Base-by-base conservation (phyloP, 2,329 filamentous ascomycete genomes). In the Phyllosticta capitalensis region DNA sequence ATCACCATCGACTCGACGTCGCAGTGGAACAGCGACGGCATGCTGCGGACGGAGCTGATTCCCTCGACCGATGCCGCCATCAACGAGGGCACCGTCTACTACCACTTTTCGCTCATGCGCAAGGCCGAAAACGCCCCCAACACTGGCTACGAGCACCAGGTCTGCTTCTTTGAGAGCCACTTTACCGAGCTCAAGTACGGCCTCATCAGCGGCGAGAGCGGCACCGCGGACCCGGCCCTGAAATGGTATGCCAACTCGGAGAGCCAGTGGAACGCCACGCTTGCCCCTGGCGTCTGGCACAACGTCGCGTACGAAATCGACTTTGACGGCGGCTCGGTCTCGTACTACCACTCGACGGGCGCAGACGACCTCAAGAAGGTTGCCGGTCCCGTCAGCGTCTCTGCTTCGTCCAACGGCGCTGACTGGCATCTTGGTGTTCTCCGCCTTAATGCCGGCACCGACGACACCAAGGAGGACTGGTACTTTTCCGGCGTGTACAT, bases 181-280 rank as follows among this genome's bases (percentile, higher is more conserved):
- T 90, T 89, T 72, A 89, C 86, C 14, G 87, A 89, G 76, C 74
- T 90, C 70, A 89, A 89, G 76, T 83, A 82, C 60, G 87, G 86
- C 53, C 83, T 80, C 79, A 75, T 85, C 38, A 74, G 69, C 63
- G 78, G 78, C 49, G 74, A 76, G 59, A 69, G 71, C 5, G 80
- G 78, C 59, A 75, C 81, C 62, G 73, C 78, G 49, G 76, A 79
- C 61, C 75, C 76, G 38, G 78, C 80, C 63, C 76, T 89, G 63
- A 81, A 83, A 65, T 90, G 86, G 84, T 81, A 83, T 71, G 82
- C 83, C 7, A 77, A 78, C 62, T 80, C 83, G 17, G 74, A 79
- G 65, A 80, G 79, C 54, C 75, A 87, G 65, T 90, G 86, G 86
- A 82, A 80, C 66, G 78, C 79, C 0, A 76, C 81, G 63, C 84